Base-by-base conservation (phyloP, 306 rosid genomes). In the Medicago truncatula region DNA sequence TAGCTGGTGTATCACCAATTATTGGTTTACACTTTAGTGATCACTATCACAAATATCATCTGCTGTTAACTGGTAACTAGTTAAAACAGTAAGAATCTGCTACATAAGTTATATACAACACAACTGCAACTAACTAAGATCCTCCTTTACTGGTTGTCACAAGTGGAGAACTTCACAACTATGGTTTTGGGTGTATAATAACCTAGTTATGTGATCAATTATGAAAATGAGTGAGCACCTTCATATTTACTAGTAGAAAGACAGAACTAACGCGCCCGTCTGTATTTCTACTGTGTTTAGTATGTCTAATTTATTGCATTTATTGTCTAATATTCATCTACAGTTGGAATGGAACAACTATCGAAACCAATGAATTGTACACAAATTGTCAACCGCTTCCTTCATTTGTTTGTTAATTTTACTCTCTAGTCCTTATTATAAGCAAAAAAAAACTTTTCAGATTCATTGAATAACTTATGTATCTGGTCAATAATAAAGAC, bases 1-100 rank as follows among this genome's bases (percentile, higher is more conserved):
- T 17, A 20, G 43, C 44, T 16, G 49, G 46, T 20, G 62, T 28
- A 52, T 82, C 39, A 67, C 53, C 63, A 68, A 67, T 28, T 41
- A 47, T 65, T n/a, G 65, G 18, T 13, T 67, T 38, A 77, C 31
- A 50, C 36, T 49, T 73, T 34, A 62, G 58, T 31, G 2, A 49
- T 43, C 36, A 17, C 47, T 60, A 34, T 20, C 59, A 65, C n/a
- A 56, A 78, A 53, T 21, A 57, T 50, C 41, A 65, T 15, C 63
- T 41, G 11, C 12, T 25, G 53, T 38, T n/a, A 41, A 25, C 16
- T 58, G 5, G 16, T 58, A 23, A 23, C 64, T 13, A 23, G 2
- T 9, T 57, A 28, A 41, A 75, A 56, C 16, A 44, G 28, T 67
- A 67, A 31, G 66, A 10, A 75, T 50, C 6, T 7, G 12, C 50